Percentiles rank a stretch among this genome's conserved stretches.
Conservation (phyloP, 139 green algal genomes). For the Coelastrella sp. region DNA sequence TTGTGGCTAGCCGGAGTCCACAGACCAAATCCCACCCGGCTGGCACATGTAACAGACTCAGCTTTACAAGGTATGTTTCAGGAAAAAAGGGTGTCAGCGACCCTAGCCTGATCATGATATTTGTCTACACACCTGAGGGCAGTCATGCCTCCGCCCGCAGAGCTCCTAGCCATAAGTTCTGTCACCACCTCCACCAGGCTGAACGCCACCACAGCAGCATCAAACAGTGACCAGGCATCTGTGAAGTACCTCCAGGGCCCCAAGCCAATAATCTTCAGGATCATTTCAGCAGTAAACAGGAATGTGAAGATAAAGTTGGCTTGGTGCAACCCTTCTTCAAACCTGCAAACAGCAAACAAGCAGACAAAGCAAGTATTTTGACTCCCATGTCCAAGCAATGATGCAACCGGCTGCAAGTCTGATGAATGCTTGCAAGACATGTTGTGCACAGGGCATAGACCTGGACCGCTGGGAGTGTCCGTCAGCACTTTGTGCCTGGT, state of each 20-base stretch:
- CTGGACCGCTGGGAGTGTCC: too few relatives aligned
- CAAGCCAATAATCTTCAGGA: conserved; percentile 76
- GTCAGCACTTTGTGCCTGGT: too few relatives aligned
- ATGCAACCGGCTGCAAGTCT: too few relatives aligned
- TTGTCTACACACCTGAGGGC: conserved; percentile 44
- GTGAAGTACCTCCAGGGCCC: conserved; percentile 69
- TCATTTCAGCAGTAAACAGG: conserved; percentile 78
- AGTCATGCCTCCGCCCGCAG: conserved; percentile 45
- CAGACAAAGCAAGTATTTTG: neutral
- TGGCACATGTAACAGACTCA: too few relatives aligned
- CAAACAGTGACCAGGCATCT: conserved; percentile 87
- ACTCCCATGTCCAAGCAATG: too few relatives aligned
- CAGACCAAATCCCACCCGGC: too few relatives aligned
- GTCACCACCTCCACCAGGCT: conserved; percentile 51
- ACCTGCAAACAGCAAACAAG: neutral
- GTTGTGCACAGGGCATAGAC: too few relatives aligned
- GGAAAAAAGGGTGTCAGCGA: neutral
- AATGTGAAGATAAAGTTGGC: conserved; percentile 75
- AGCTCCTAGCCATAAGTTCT: conserved; percentile 55
- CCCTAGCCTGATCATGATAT: neutral
- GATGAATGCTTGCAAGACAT: too few relatives aligned
- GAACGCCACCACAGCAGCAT: conserved; percentile 72
- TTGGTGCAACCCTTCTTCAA: conserved; percentile 47
- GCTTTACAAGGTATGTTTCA: too few relatives aligned
- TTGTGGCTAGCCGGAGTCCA: too few relatives aligned